Evolutionary conservation across 345 rosid genomes (phyloP), one percentile per base, ranked within the genome.

Genomic region (Heritiera fomes): DNA sequence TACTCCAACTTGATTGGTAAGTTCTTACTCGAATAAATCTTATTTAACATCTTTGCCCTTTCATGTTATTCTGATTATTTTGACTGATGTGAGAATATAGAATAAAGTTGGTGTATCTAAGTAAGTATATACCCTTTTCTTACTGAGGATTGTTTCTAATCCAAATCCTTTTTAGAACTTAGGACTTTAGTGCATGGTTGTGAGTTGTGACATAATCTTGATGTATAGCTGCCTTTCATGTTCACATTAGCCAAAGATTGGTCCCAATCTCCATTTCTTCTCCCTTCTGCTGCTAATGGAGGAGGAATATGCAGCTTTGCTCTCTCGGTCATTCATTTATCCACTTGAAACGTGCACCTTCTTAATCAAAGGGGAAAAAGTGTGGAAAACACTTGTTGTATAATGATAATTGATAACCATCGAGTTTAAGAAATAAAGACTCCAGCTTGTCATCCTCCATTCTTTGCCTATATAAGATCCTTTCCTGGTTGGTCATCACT

Each of bases 281-380:
- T 50, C 55, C 6, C 17, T 12, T 4, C n/a, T 17, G 20, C 6
- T 55, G 9, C 60, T 55, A 56, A 43, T 67, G 72, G 72, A 67
- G 53, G 72, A 66, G 34, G 50, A 43, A 43, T 8, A 30, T 66
- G 46, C 12, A 41, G 50, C 13, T 63, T 63, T 34, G n/a, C 11
- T 13, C 4, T 50, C 5, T 55, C 23, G 23, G 0, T 8, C 59
- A 3, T 55, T 8, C 20, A 56, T 59, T 43, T 9, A n/a, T 18
- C 52, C 14, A 43, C 52, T 69, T 12, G 30, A 47, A 69, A 41
- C 74, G 58, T 70, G 74, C 74, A 70, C 58, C n/a, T 14, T 13
- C 47, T 13, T 10, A 69, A 47, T 70, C 55, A 70, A 43, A 40
- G 46, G 53, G 9, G 32, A 14, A 17, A 64, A 40, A 43, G 71